Conservation (phyloP, 164 flowering plant species). For the Liriodendron chinense region DNA sequence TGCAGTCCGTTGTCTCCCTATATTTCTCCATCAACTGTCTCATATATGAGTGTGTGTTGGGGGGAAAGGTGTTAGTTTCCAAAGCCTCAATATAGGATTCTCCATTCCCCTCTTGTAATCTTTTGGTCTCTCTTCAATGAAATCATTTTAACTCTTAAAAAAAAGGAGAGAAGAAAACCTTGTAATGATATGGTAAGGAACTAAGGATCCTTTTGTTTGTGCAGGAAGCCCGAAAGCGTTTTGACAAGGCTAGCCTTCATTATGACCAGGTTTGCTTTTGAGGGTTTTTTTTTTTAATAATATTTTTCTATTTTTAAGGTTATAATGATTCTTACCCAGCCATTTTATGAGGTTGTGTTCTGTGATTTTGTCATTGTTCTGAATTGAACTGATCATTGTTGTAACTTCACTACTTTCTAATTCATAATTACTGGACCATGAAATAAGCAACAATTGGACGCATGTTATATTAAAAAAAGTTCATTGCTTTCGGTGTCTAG, state of each 20-base stretch:
- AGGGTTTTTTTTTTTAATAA: background rate
- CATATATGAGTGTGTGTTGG: no score
- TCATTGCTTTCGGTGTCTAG: no score
- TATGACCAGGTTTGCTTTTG: constrained; percentile 57
- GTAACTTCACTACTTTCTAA: background rate
- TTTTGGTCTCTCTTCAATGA: background rate
- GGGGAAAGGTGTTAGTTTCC: background rate
- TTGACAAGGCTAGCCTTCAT: constrained; percentile 62
- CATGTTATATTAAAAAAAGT: no score
- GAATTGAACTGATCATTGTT: background rate
- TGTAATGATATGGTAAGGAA: background rate
- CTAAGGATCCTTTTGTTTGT: constrained; percentile 10
- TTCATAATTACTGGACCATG: no score
- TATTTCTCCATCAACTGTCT: no score
- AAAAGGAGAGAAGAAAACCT: background rate
- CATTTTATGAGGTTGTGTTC: background rate
- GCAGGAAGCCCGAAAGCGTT: constrained; percentile 76
- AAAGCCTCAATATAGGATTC: background rate
- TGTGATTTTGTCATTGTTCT: background rate
- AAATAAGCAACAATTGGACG: no score
- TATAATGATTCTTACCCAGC: background rate
- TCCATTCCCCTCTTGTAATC: background rate
- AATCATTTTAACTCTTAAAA: no score
- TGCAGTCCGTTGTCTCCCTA: no score
- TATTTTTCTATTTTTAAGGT: background rate